phyloP scores from a whole-genome alignment of 768 basidiomycete genomes.

The Suillus decipiens region DNA sequence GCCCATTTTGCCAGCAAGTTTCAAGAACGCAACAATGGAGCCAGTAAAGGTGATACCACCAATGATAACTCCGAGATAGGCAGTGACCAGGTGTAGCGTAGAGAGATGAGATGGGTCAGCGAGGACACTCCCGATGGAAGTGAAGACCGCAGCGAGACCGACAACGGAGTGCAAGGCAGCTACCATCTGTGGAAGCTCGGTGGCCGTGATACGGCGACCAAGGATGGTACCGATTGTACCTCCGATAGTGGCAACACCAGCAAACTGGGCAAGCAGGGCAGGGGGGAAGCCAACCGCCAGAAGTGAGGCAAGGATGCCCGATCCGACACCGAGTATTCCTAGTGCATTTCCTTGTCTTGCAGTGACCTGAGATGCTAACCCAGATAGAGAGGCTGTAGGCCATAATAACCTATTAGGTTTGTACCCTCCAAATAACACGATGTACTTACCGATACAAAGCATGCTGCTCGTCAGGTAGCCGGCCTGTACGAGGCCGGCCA shows the following conservation, averaged over 20 bases:
- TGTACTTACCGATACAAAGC: conserved; percentile 72
- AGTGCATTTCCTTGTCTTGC: conserved; percentile 87
- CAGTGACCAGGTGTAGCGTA: conserved; percentile 77
- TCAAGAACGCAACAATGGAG: conserved; percentile 87
- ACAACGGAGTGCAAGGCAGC: conserved; percentile 87
- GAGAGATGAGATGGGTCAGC: conserved; percentile 68
- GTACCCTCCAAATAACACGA: neutral
- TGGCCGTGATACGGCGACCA: conserved; percentile 82
- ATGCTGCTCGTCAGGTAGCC: conserved; percentile 84
- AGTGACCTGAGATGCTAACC: conserved; percentile 76
- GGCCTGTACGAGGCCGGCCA: conserved; percentile 85
- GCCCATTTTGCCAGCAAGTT: conserved; percentile 80
- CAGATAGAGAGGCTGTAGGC: conserved; percentile 69
- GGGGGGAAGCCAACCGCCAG: conserved; percentile 82
- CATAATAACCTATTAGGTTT: neutral
- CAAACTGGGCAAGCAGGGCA: conserved; percentile 77
- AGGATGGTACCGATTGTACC: conserved; percentile 69
- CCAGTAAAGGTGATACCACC: conserved; percentile 91
- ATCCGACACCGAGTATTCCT: conserved; percentile 83
- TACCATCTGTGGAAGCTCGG: conserved; percentile 85
- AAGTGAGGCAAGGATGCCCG: conserved; percentile 79
- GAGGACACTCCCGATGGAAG: conserved; percentile 81
- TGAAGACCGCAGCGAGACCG: conserved; percentile 86
- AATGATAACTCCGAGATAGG: conserved; percentile 84
- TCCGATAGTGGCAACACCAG: conserved; percentile 73